Percentiles rank a stretch among this genome's conserved stretches.
Evolutionary conservation across 495 filamentous ascomycete species (phyloP).

Genomic region (Neurospora sp.): DNA sequence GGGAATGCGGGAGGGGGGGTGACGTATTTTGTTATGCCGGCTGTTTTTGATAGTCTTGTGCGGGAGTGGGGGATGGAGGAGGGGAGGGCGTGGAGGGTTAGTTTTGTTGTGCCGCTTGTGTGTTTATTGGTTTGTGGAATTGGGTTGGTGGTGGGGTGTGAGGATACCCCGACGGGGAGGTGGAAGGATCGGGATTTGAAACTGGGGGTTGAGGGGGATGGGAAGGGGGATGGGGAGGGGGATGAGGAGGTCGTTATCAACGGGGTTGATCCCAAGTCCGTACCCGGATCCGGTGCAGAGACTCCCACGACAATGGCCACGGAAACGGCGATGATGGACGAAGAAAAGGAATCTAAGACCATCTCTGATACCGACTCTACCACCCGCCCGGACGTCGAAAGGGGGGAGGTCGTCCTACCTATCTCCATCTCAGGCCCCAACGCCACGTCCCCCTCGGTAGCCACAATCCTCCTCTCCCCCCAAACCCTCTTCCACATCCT

Average conservation of each 20-base stretch:
- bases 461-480: conserved; percentile 48
- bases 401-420: too few relatives aligned
- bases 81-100: conserved; percentile 71
- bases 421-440: too few relatives aligned
- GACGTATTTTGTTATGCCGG: conserved; percentile 86
- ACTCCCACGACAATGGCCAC: neutral
- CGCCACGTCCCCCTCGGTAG: conserved; percentile 57
- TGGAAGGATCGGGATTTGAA: conserved; percentile 75
- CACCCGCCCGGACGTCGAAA: conserved; percentile 21
- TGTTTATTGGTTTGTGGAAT: conserved; percentile 57
- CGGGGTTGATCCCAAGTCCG: neutral
- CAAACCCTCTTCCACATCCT: conserved; percentile 57
- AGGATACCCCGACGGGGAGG: conserved; percentile 76
- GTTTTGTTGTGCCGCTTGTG: conserved; percentile 76
- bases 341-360: conserved; percentile 14
- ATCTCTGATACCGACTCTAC: conserved; percentile 23
- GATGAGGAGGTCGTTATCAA: neutral
- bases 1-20: conserved; percentile 91
- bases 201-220: too few relatives aligned
- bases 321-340: neutral
- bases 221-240: too few relatives aligned
- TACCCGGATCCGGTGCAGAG: neutral
- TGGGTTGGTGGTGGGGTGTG: conserved; percentile 59
- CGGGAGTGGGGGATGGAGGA: conserved; percentile 37
- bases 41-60: conserved; percentile 76